Conservation (phyloP, 169 alveolate species). For the Plasmodium cynomolgi region DNA sequence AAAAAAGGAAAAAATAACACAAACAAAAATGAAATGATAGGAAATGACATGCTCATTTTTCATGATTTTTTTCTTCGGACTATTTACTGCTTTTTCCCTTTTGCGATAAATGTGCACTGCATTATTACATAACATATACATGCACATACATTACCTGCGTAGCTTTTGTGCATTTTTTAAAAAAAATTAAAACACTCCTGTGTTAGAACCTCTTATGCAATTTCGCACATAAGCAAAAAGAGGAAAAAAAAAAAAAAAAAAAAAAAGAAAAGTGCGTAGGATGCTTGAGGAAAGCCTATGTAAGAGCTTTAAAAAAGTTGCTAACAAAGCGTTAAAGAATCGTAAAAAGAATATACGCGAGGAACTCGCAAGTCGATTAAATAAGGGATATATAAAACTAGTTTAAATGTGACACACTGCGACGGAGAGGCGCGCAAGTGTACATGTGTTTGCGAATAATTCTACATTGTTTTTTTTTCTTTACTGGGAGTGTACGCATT, state of each 20-base stretch:
- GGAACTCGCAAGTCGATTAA: neutral
- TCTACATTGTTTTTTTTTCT: conserved; percentile 18
- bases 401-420: neutral
- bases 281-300: neutral
- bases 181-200: neutral
- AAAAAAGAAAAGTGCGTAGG: neutral
- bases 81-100: neutral
- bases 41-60: neutral
- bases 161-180: neutral
- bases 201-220: neutral
- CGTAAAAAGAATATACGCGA: neutral
- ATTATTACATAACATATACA: neutral
- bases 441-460: conserved; percentile 38
- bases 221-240: neutral
- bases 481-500: neutral
- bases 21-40: neutral
- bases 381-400: neutral
- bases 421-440: neutral
- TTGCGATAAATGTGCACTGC: neutral
- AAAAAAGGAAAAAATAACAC: neutral
- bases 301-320: neutral
- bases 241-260: neutral
- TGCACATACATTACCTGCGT: neutral
- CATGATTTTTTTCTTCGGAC: neutral
- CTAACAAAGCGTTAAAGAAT: neutral